Conservation (phyloP, 306 rosid species). For the Dryas alaskensis region DNA sequence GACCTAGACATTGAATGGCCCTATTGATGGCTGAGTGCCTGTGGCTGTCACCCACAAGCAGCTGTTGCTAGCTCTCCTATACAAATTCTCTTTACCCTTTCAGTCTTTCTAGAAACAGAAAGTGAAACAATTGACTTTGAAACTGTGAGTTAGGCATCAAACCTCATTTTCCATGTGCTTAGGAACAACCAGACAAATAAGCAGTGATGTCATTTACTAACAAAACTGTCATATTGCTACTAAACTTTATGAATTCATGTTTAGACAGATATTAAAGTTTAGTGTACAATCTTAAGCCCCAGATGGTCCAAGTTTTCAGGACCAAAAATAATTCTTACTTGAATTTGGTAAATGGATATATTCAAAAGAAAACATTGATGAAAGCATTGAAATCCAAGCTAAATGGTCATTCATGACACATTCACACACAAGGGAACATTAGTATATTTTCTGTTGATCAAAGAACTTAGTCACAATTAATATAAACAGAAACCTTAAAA, state of each 20-base stretch:
- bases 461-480: background rate
- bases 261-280: background rate
- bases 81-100: background rate
- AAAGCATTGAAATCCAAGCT: background rate
- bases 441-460: background rate
- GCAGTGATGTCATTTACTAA: constrained; percentile 4
- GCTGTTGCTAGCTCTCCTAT: background rate
- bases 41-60: background rate
- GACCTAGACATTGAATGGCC: background rate
- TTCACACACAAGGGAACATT: background rate
- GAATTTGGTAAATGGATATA: background rate
- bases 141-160: background rate
- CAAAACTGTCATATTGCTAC: background rate
- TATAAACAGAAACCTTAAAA: background rate
- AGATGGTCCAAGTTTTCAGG: background rate
- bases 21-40: background rate
- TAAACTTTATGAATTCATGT: background rate
- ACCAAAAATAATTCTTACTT: background rate
- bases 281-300: background rate
- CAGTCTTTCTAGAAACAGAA: background rate
- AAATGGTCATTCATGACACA: background rate
- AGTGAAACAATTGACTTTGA: background rate
- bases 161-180: background rate
- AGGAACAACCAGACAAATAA: background rate
- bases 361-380: background rate